Evolutionary conservation across 768 basidiomycete genomes (phyloP).

Genomic region (Psilocybe tampanensis): DNA sequence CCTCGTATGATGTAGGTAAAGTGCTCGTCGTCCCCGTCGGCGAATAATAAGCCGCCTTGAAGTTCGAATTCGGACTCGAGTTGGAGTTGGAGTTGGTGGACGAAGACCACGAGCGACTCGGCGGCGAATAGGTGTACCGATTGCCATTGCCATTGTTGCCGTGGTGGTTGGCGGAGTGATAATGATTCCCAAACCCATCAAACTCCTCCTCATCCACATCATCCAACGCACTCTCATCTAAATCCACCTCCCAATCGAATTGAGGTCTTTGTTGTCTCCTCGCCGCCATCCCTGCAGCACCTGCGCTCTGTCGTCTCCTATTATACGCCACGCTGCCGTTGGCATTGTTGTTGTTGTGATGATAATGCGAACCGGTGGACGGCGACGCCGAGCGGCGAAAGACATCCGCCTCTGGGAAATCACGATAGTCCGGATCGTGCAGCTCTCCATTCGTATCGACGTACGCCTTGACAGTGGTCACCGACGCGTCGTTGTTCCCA

Average conservation of each 20-base stretch:
- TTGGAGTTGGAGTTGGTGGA: background rate
- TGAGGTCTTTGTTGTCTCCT: conserved; percentile 14
- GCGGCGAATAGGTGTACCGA: background rate
- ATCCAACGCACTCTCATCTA: conserved; percentile 28
- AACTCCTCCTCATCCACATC: conserved; percentile 23
- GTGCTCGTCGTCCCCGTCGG: conserved; percentile 22
- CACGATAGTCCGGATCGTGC: conserved; percentile 69
- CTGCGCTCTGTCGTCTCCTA: conserved; percentile 9
- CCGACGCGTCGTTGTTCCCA: background rate
- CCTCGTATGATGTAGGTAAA: conserved; percentile 29
- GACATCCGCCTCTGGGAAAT: conserved; percentile 46
- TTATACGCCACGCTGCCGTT: no score
- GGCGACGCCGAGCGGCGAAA: background rate
- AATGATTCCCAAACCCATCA: conserved; percentile 25
- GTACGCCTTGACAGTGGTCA: conserved; percentile 41
- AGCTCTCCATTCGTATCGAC: conserved; percentile 64
- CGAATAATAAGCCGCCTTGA: conserved; percentile 11
- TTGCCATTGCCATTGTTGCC: conserved; percentile 8
- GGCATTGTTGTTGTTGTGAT: no score
- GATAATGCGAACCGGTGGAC: no score
- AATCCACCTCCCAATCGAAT: conserved; percentile 26
- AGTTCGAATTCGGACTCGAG: background rate
- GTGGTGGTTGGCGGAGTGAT: background rate
- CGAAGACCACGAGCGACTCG: background rate
- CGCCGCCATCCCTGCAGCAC: background rate